phyloP scores from a whole-genome alignment of 371 early-diverging fungal species.

The Choanephora cucurbitarum region DNA sequence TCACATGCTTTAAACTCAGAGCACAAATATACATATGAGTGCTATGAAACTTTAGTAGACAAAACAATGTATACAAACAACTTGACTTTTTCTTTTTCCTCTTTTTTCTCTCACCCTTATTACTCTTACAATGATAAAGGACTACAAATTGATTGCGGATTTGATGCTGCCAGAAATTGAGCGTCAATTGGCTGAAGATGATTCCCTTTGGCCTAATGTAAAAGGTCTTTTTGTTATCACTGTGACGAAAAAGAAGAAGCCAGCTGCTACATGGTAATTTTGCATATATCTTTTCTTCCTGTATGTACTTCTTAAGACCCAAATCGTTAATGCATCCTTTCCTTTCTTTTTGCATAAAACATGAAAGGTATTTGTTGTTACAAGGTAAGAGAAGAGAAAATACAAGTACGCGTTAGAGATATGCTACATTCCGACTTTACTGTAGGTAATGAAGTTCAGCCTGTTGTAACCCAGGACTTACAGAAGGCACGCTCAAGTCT shows the following conservation, averaged over 20 bases:
- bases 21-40: slow-evolving; percentile 18
- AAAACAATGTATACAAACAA: slow-evolving; percentile 5
- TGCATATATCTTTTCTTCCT: too few species aligned
- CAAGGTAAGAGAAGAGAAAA: slow-evolving; percentile 40
- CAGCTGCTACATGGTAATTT: slow-evolving; percentile 40
- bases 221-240: slow-evolving; percentile 47
- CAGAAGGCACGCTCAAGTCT: slow-evolving; percentile 4
- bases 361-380: slow-evolving; percentile 38
- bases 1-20: slow-evolving; percentile 66
- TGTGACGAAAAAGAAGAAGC: slow-evolving; percentile 39
- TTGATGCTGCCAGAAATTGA: slow-evolving; percentile 49
- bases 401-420: not conserved
- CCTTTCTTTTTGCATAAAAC: not conserved
- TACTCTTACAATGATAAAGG: not conserved
- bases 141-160: slow-evolving; percentile 22
- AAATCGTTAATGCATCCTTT: too few species aligned
- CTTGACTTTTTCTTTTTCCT: slow-evolving; percentile 1
- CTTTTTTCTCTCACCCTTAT: not conserved
- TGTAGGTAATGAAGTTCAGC: slow-evolving; percentile 29
- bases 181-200: slow-evolving; percentile 42
- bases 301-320: too few species aligned
- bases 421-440: not conserved
- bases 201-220: slow-evolving; percentile 43
- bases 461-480: slow-evolving; percentile 30
- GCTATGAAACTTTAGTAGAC: slow-evolving; percentile 27